phyloP scores from a whole-genome alignment of 1,284 basidiomycete genomes.

The Heterobasidion irregulare region DNA sequence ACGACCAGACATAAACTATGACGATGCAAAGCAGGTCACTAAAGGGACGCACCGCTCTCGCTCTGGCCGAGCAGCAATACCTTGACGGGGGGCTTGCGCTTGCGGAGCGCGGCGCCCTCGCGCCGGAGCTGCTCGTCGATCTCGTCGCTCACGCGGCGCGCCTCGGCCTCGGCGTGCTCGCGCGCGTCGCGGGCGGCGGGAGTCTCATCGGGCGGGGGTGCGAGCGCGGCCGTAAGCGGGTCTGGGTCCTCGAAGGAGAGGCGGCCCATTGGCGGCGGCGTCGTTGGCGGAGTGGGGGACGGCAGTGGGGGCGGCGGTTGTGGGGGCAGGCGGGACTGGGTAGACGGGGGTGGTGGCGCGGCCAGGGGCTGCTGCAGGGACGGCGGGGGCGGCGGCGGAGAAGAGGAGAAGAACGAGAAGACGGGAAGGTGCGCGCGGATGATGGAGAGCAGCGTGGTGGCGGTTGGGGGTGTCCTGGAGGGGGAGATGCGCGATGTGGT shows the following conservation, averaged over 20 bases:
- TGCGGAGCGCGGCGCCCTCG: conserved; percentile 40
- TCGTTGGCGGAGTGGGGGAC: no score
- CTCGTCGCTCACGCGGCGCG: conserved; percentile 44
- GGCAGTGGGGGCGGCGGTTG: neutral
- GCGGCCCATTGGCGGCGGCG: conserved; percentile 20
- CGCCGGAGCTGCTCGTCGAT: conserved; percentile 56
- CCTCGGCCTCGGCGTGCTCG: conserved; percentile 43
- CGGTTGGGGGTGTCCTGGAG: neutral
- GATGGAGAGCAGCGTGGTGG: neutral
- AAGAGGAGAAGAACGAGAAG: neutral
- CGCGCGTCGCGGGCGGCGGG: conserved; percentile 29
- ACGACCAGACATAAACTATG: no score
- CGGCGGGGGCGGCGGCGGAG: neutral
- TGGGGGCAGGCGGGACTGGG: neutral
- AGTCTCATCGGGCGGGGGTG: conserved; percentile 44
- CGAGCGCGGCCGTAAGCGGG: conserved; percentile 36
- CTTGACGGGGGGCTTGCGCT: conserved; percentile 41
- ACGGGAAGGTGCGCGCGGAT: neutral
- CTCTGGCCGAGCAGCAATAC: conserved; percentile 63
- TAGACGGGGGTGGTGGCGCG: neutral
- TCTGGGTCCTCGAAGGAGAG: conserved; percentile 25
- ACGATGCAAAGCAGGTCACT: no score
- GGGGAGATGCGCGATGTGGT: neutral
- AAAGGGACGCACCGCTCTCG: conserved; percentile 47
- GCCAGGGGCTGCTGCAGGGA: neutral